Evolutionary conservation across 129 eudicot species (phyloP).

Genomic region (Escallonia rubra): DNA sequence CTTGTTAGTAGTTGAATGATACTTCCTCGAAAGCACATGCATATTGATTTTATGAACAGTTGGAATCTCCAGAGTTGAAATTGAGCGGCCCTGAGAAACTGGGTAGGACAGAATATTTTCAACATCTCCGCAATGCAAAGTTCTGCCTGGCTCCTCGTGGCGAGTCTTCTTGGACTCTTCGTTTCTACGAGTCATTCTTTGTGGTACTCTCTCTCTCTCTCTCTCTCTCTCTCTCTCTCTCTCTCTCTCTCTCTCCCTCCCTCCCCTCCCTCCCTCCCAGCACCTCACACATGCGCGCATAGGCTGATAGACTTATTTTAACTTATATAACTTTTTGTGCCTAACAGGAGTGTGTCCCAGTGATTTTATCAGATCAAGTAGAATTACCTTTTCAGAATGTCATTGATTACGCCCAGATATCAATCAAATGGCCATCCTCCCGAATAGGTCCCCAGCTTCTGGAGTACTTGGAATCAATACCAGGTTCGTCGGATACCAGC

Average conservation of each 20-base stretch:
- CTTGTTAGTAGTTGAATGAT: slow-evolving; percentile 2
- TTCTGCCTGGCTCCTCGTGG: slow-evolving; percentile 99
- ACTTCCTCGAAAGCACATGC: slow-evolving; percentile 19
- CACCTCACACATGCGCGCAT: neutral
- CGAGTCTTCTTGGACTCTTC: slow-evolving; percentile 99
- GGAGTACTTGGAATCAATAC: slow-evolving; percentile 82
- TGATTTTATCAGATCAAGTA: slow-evolving; percentile 79
- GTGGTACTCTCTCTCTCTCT: slow-evolving; percentile 67
- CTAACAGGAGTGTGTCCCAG: slow-evolving; percentile 95
- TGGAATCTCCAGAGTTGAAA: slow-evolving; percentile 98
- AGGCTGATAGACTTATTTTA: neutral
- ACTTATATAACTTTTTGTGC: slow-evolving; percentile 10
- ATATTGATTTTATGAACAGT: slow-evolving; percentile 66
- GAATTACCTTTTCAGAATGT: slow-evolving; percentile 88
- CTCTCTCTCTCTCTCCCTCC: slow-evolving; percentile 1
- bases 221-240: slow-evolving; percentile 10
- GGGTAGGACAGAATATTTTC: slow-evolving; percentile 76
- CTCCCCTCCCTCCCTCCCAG: neutral
- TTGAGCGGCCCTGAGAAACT: slow-evolving; percentile 88
- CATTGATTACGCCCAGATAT: slow-evolving; percentile 67
- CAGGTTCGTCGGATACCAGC: slow-evolving; percentile 46
- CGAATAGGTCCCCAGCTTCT: slow-evolving; percentile 60
- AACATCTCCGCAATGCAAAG: slow-evolving; percentile 84
- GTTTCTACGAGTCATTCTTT: slow-evolving; percentile 91
- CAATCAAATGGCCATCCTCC: slow-evolving; percentile 96